Evolutionary conservation across 164 flowering plant genomes (phyloP).

Genomic region (Tinospora cordifolia): DNA sequence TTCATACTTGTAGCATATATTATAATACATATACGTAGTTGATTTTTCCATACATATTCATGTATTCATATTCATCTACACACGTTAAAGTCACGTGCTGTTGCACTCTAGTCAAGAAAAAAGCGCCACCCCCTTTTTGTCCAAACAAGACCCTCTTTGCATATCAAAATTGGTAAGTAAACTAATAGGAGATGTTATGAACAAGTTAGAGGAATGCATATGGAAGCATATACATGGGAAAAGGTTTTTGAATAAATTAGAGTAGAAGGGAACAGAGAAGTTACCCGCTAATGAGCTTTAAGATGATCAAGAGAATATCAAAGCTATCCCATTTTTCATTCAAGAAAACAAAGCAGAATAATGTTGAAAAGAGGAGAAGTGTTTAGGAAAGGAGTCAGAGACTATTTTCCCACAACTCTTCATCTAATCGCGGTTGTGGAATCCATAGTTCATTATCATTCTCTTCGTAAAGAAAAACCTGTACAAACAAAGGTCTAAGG

Average conservation of each 20-base stretch:
- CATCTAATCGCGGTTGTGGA: too few relatives aligned
- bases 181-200: conserved; percentile 72
- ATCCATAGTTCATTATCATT: too few relatives aligned
- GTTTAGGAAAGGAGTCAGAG: conserved; percentile 56
- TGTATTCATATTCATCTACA: too few relatives aligned
- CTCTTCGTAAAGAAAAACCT: too few relatives aligned
- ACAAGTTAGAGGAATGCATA: conserved; percentile 87
- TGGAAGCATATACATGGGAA: conserved; percentile 93
- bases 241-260: conserved; percentile 74
- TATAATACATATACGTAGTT: too few relatives aligned
- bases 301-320: too few relatives aligned
- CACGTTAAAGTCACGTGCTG: too few relatives aligned
- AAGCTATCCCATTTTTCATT: too few relatives aligned
- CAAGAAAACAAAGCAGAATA: conserved; percentile 23
- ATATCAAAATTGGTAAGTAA: conserved; percentile 81
- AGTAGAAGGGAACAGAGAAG: conserved; percentile 55
- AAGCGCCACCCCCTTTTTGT: conserved; percentile 84
- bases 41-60: too few relatives aligned
- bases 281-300: conserved; percentile 19
- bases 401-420: too few relatives aligned
- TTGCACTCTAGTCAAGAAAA: conserved; percentile 43
- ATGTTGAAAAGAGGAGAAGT: conserved; percentile 26
- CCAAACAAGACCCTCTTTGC: conserved; percentile 57
- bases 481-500: too few relatives aligned
- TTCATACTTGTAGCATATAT: too few relatives aligned